Evolutionary conservation across 2,329 filamentous ascomycete genomes (phyloP).

Genomic region (Pseudopyrenochaeta lycopersici): DNA sequence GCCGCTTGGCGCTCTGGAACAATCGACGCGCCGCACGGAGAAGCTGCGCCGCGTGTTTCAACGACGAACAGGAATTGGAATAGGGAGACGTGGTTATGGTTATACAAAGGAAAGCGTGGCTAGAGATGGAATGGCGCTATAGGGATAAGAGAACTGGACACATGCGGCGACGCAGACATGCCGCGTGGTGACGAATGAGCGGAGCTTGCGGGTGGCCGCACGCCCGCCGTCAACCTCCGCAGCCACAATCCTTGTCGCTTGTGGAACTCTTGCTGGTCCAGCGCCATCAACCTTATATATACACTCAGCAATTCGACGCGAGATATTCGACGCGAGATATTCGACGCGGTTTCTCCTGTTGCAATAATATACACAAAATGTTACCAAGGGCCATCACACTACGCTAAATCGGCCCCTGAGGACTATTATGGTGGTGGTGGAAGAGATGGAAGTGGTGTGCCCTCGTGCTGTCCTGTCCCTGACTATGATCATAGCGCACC

Average conservation of each 20-base stretch:
- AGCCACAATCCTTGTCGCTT: constrained; percentile 13
- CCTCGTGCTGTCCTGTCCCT: too few species aligned
- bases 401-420: too few species aligned
- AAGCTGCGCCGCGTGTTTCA: constrained; percentile 15
- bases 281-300: neutral
- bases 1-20: constrained; percentile 44
- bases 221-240: constrained; percentile 14
- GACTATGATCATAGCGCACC: too few species aligned
- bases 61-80: neutral
- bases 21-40: constrained; percentile 34
- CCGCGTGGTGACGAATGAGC: constrained; percentile 19
- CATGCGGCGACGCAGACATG: constrained; percentile 11
- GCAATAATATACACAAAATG: too few species aligned
- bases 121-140: constrained; percentile 5
- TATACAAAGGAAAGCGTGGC: neutral
- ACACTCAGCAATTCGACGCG: neutral
- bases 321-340: neutral
- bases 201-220: constrained; percentile 1
- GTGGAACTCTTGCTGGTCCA: neutral
- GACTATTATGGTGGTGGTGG: too few species aligned
- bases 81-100: neutral
- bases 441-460: too few species aligned
- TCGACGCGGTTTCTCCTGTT: too few species aligned
- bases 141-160: constrained; percentile 8
- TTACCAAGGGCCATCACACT: too few species aligned